A percentile compares a stretch with the other conserved stretches of the same genome.
These are phyloP conservation scores for Fusarium camptoceras DNA, from an alignment of 2,329 filamentous ascomycete genomes.

Conservation along the genomic window DNA sequence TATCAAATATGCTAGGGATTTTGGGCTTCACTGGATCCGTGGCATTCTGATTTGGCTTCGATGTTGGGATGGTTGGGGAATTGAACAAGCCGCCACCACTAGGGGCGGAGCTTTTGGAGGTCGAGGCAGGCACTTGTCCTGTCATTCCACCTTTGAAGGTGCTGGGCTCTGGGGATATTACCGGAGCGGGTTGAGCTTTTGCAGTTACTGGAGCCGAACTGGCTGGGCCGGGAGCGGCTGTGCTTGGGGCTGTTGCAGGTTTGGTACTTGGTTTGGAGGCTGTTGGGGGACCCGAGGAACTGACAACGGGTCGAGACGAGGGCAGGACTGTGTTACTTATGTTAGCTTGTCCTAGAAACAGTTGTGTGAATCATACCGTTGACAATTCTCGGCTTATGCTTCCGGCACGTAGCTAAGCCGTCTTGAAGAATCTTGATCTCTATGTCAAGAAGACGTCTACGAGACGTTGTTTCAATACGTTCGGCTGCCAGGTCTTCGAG, in stretches of 20 bases:
- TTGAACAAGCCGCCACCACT: no score
- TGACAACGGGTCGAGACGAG: background rate
- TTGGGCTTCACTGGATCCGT: background rate
- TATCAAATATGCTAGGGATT: background rate
- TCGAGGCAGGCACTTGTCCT: background rate
- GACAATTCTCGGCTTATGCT: background rate
- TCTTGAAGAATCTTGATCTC: background rate
- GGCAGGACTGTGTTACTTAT: background rate
- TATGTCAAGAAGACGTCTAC: background rate
- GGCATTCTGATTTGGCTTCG: background rate
- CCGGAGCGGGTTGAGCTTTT: fast-evolving
- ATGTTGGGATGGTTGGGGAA: no score
- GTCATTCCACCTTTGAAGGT: background rate
- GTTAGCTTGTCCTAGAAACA: background rate
- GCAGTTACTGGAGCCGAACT: background rate
- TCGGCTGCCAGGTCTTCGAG: background rate
- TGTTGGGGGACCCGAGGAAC: fast-evolving
- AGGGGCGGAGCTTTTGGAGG: background rate
- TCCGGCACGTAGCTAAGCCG: background rate
- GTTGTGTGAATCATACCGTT: background rate
- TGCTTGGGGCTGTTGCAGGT: background rate
- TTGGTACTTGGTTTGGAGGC: background rate
- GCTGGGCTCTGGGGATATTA: background rate
- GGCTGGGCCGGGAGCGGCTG: background rate
- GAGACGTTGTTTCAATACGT: background rate